These are phyloP conservation scores for Cladosporium halotolerans DNA, from an alignment of 2,329 filamentous ascomycete species.

Conservation along the genomic window DNA sequence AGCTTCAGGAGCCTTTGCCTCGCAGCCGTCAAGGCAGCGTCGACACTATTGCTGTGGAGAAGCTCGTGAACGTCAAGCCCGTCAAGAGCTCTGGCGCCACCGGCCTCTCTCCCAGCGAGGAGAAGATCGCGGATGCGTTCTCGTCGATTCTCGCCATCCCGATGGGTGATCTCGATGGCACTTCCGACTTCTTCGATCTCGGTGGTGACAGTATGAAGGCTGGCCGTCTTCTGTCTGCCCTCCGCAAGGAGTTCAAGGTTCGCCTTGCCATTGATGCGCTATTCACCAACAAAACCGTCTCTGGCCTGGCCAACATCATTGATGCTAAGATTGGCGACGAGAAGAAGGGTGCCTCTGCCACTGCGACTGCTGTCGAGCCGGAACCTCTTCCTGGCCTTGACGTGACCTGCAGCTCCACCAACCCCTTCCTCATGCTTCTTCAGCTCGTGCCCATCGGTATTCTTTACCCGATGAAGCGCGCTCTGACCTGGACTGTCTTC, in stretches of 20 bases:
- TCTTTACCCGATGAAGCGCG: slow-evolving; percentile 47
- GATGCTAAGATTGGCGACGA: slow-evolving; percentile 12
- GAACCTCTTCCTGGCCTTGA: slow-evolving; percentile 32
- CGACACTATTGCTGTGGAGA: slow-evolving; percentile 15
- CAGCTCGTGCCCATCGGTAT: slow-evolving; percentile 47
- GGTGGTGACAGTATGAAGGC: slow-evolving; percentile 52
- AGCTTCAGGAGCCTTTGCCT: slow-evolving; percentile 24
- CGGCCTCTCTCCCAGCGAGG: slow-evolving; percentile 27
- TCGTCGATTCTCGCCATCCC: slow-evolving; percentile 40
- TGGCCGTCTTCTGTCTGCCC: slow-evolving; percentile 45
- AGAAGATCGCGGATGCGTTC: slow-evolving; percentile 41
- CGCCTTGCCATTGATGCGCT: slow-evolving; percentile 47
- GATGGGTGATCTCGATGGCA: slow-evolving; percentile 33
- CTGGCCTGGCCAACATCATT: slow-evolving; percentile 27
- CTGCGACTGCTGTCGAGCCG: neutral
- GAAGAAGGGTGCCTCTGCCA: neutral
- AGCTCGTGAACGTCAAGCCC: slow-evolving; percentile 13
- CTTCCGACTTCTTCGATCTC: slow-evolving; percentile 47
- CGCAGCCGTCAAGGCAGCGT: slow-evolving; percentile 20
- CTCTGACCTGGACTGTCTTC: slow-evolving; percentile 49
- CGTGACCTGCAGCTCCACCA: slow-evolving; percentile 45
- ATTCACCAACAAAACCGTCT: slow-evolving; percentile 45
- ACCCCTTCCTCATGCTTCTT: slow-evolving; percentile 42
- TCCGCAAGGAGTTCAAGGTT: slow-evolving; percentile 46
- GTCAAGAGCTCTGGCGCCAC: neutral